These are phyloP conservation scores for Cladosporium sp. DNA, from an alignment of 2,329 filamentous ascomycete species.

Conservation along the genomic window DNA sequence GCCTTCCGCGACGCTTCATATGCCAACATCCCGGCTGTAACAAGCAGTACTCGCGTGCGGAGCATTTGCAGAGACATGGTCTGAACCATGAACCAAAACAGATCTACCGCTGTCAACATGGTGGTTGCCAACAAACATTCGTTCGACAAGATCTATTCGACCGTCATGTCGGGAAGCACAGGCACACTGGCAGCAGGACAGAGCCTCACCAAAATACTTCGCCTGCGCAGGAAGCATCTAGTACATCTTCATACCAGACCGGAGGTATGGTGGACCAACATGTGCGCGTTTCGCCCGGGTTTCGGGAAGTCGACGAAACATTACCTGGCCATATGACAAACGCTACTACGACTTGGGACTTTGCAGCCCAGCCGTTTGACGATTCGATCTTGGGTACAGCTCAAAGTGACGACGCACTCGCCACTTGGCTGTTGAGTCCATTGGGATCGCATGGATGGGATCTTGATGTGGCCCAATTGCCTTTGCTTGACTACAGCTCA, in stretches of 20 bases:
- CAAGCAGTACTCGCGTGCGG: constrained; percentile 90
- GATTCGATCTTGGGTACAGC: constrained; percentile 81
- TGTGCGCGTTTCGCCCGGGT: too few relatives aligned
- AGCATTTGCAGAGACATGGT: constrained; percentile 91
- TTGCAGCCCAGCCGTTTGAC: not conserved
- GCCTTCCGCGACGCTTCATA: constrained; percentile 62
- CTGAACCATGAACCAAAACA: constrained; percentile 91
- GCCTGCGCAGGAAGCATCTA: not conserved
- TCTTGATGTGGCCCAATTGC: constrained; percentile 22
- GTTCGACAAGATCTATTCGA: constrained; percentile 87
- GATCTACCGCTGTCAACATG: constrained; percentile 85
- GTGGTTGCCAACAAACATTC: constrained; percentile 84
- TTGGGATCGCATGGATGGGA: constrained; percentile 23
- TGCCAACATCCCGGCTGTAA: constrained; percentile 82
- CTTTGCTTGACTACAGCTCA: constrained; percentile 23
- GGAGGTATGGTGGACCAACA: too few relatives aligned
- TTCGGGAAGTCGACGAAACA: constrained; percentile 49
- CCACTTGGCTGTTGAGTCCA: constrained; percentile 26
- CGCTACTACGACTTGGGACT: not conserved
- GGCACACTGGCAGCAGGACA: not conserved
- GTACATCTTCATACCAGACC: too few relatives aligned
- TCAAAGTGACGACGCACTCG: constrained; percentile 34
- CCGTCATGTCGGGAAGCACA: constrained; percentile 46
- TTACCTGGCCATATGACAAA: not conserved
- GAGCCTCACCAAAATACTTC: not conserved